Evolutionary conservation across 305 asterid species (phyloP), one percentile per base, ranked within the genome.

Genomic region (Caryopteris hybrid): DNA sequence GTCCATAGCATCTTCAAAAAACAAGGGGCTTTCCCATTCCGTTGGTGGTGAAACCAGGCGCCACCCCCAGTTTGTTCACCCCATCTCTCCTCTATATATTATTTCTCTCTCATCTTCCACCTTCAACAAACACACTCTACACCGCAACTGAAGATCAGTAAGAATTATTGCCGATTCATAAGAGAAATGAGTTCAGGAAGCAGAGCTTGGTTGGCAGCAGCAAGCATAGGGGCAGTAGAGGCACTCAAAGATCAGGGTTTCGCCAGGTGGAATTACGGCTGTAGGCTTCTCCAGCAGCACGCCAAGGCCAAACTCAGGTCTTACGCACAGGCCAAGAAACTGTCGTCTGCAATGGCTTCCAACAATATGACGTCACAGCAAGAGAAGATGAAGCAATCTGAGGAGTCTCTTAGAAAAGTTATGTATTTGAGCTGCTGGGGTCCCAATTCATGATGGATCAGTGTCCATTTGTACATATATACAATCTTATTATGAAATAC

Each of bases 191-290:
- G 73, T 4, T 80, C 76, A 58, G 61, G 72, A 25, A 62, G 47
- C 6, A 70, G 69, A 77, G 81, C 84, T 0, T 83, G 77, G 87
- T 58, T 73, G 0, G 81, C 79, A n/a, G 89, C 87, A 33, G 72
- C 84, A 14, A 83, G 83, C 66, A 83, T 83, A 22, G 92, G 87
- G 27, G 84, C 86, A 1, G 87, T 81, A 17, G 90, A 80, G 48
- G 88, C 87, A 5, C 39, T 82, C 74, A 82, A 82, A 27, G 88
- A 86, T 77, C 90, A 50, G 89, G 89, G 2, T 51, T 80, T 46
- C 74, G 83, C 76, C 57, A 71, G 89, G 60, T 86, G 92, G 92
- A 85, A 83, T 16, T 76, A 78, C 33, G 77, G 68, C 42, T 59
- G 79, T 27, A 72, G 84, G 34, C 70, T 76, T 2, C 14, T 84